Conservation (phyloP, 225 moss, liverwort and hornwort species). For the Pseudoscleropodium purum region DNA sequence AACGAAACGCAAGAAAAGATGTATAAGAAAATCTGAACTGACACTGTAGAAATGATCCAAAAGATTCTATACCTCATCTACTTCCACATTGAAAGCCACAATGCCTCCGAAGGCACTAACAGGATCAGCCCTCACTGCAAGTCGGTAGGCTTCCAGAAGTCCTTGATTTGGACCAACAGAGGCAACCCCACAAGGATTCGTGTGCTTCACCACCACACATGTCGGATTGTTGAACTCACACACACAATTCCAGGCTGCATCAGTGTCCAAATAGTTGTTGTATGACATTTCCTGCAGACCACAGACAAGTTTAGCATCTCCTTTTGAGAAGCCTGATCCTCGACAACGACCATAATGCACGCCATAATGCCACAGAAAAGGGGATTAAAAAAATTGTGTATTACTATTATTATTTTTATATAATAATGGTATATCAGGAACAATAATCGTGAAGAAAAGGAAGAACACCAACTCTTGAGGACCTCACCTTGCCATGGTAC, state of each 20-base stretch:
- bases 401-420: background rate
- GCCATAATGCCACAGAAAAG: background rate
- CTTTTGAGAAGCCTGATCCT: background rate
- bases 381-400: background rate
- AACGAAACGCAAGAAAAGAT: background rate
- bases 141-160: slow-evolving; percentile 77
- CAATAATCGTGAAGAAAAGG: background rate
- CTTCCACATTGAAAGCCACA: slow-evolving; percentile 95
- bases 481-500: slow-evolving; percentile 87
- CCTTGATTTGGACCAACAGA: slow-evolving; percentile 62
- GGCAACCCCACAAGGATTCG: slow-evolving; percentile 97
- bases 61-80: slow-evolving; percentile 63
- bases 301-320: background rate
- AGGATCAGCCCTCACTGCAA: slow-evolving; percentile 88
- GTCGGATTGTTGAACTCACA: slow-evolving; percentile 84
- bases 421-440: background rate
- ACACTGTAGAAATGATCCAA: background rate
- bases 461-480: background rate
- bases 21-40: background rate
- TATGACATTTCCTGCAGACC: slow-evolving; percentile 91
- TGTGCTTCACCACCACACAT: slow-evolving; percentile 96
- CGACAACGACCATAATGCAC: background rate
- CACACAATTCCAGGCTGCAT: slow-evolving; percentile 98
- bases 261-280: slow-evolving; percentile 97
- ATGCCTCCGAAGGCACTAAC: slow-evolving; percentile 98